Evolutionary conservation across 495 filamentous ascomycete species (phyloP), one percentile per base, ranked within the genome.

Genomic region (Aspergillus homomorphus): DNA sequence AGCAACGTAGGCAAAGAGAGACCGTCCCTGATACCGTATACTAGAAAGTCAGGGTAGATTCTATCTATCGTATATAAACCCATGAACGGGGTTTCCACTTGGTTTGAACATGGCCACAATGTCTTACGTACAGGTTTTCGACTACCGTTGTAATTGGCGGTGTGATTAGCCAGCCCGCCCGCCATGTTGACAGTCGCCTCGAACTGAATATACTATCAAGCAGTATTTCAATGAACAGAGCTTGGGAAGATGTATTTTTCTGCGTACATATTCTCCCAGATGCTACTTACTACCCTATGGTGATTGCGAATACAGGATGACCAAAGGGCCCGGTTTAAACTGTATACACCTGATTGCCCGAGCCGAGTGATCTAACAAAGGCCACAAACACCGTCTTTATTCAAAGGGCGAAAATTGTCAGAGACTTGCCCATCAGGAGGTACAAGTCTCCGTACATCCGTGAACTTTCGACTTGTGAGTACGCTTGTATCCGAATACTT

Each of bases 401-500:
- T 38, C 10, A 38, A 38, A 5, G 33, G 33, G 7, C 2, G 15
- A 38, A 38, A 12, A 38, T 38, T 38, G 2, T 38, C 2, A 38
- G 33, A 14, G 15, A 28, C 26, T 14, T 38, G 33, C 33, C n/a
- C 10, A 14, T 12, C 33, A 4, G 33, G 15, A 38, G 10, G 15
- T 38, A 38, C 33, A 38, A 5, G 33, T 38, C 33, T 2, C 2
- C 33, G 33, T 12, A 38, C 2, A 38, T 2, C 12, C 33, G 12
- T 38, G 33, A 14, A 12, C 8, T 12, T 38, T 38, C 10, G 23
- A 42, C 15, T 21, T 21, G n/a, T 16, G 46, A 58, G 54, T 53
- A 51, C 54, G 61, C 44, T 52, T 56, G 48, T 42, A 56, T 60
- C 66, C 54, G 59, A 64, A 64, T 68, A 66, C 66, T 68, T 66